Percentiles rank a stretch among this genome's conserved stretches.
Evolutionary conservation across 2,329 filamentous ascomycete species (phyloP).

Genomic region (Venturia pyrina): DNA sequence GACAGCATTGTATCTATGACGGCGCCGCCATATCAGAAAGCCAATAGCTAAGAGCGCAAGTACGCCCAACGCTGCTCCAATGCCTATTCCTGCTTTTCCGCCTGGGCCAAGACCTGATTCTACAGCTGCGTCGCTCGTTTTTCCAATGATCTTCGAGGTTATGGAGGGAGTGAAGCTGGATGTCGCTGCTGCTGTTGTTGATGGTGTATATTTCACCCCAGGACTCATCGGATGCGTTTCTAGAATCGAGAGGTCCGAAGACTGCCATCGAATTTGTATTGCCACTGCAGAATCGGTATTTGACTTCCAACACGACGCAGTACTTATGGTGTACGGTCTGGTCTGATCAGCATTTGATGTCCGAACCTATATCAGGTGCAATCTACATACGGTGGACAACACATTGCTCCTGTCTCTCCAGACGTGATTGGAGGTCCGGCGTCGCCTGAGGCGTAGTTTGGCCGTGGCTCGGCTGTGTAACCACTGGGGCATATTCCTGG

Average conservation of each 20-base stretch:
- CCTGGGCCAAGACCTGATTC: background rate
- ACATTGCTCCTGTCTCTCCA: background rate
- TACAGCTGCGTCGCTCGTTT: too few species aligned
- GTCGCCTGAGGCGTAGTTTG: background rate
- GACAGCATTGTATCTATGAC: background rate
- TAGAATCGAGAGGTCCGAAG: background rate
- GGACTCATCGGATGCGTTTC: background rate
- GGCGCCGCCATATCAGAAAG: background rate
- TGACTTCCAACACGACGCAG: too few species aligned
- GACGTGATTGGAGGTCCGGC: background rate
- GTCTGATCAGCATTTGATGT: too few species aligned
- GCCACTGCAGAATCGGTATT: background rate
- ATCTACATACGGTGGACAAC: background rate
- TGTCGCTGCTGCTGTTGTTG: background rate
- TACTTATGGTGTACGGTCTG: too few species aligned
- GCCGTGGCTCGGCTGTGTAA: background rate
- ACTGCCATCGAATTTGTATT: background rate
- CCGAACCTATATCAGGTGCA: too few species aligned
- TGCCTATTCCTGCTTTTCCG: constrained; percentile 11
- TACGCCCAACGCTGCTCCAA: constrained; percentile 7
- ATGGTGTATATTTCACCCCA: background rate
- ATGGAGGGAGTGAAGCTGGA: background rate
- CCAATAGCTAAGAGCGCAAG: constrained; percentile 4
- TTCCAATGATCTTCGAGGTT: background rate
- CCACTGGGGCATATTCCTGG: background rate